A percentile compares a stretch with the other conserved stretches of the same genome.
Evolutionary conservation across 345 rosid species (phyloP).

Genomic region (Rhodomyrtus tomentosa): DNA sequence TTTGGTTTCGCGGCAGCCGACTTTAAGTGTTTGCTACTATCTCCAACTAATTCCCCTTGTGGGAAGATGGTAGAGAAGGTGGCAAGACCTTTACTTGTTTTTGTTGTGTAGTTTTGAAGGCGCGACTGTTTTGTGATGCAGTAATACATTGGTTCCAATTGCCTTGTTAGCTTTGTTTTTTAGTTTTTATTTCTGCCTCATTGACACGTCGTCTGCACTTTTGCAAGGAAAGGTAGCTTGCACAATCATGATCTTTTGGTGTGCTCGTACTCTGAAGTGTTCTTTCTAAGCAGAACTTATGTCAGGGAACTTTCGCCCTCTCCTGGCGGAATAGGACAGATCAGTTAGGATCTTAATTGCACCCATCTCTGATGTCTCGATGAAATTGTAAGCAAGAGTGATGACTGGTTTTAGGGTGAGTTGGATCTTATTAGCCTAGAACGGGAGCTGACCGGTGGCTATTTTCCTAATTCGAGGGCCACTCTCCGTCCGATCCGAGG

Average conservation of each 20-base stretch:
- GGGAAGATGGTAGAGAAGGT: background rate
- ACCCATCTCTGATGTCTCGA: background rate
- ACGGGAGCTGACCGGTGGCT: background rate
- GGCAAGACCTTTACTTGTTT: background rate
- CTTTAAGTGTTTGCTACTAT: background rate
- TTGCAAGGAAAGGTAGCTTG: background rate
- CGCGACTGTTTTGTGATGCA: background rate
- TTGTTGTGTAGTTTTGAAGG: background rate
- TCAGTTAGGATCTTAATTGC: background rate
- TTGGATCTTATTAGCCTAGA: background rate
- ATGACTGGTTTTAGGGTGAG: background rate
- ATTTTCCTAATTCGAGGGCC: too few relatives aligned
- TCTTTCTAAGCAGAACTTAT: background rate
- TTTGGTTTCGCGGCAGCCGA: background rate
- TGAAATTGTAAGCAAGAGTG: background rate
- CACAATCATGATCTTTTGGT: background rate
- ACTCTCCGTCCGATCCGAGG: too few relatives aligned
- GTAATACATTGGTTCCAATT: background rate
- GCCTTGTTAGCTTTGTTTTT: background rate
- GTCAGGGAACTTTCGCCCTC: background rate
- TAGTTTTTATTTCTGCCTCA: background rate
- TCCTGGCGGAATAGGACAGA: background rate
- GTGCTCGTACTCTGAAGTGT: background rate
- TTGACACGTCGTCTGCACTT: background rate
- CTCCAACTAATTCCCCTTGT: background rate